These are phyloP conservation scores for Ceratocystis smalleyi DNA, from an alignment of 2,329 filamentous ascomycete genomes.

Conservation along the genomic window DNA sequence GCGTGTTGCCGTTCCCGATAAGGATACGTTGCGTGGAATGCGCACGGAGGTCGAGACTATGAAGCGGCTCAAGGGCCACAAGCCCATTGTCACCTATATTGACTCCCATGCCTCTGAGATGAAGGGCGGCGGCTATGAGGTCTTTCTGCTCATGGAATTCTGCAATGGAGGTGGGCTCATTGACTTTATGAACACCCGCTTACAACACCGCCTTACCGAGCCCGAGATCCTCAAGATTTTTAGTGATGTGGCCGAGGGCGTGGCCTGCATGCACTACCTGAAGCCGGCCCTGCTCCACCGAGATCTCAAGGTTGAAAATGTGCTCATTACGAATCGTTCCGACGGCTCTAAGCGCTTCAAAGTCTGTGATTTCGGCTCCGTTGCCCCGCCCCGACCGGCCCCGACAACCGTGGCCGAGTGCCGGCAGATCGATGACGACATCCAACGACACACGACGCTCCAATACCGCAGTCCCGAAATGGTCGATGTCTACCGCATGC, in stretches of 20 bases:
- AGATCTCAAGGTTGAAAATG: conserved; percentile 95
- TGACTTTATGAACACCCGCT: conserved; percentile 97
- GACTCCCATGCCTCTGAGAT: conserved; percentile 95
- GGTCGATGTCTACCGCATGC: conserved; percentile 94
- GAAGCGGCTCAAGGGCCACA: conserved; percentile 97
- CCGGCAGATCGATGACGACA: conserved; percentile 84
- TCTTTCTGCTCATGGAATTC: conserved; percentile 96
- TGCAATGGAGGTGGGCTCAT: conserved; percentile 90
- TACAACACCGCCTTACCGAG: conserved; percentile 92
- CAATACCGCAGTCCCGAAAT: conserved; percentile 97
- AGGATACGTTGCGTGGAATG: conserved; percentile 88
- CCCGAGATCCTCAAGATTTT: conserved; percentile 97
- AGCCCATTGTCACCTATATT: conserved; percentile 92
- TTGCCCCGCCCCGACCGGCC: conserved; percentile 67
- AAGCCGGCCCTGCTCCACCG: conserved; percentile 84
- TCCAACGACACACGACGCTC: conserved; percentile 91
- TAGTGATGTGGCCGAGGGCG: conserved; percentile 84
- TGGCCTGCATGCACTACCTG: conserved; percentile 98
- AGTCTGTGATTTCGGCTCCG: conserved; percentile 93
- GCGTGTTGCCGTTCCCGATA: conserved; percentile 90
- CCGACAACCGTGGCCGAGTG: conserved; percentile 80
- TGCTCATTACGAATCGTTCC: conserved; percentile 58
- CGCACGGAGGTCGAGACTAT: conserved; percentile 97
- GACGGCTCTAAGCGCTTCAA: conserved; percentile 67
- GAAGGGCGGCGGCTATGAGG: conserved; percentile 85